Evolutionary conservation across 495 filamentous ascomycete genomes (phyloP).

Genomic region (Filosporella fistucella): DNA sequence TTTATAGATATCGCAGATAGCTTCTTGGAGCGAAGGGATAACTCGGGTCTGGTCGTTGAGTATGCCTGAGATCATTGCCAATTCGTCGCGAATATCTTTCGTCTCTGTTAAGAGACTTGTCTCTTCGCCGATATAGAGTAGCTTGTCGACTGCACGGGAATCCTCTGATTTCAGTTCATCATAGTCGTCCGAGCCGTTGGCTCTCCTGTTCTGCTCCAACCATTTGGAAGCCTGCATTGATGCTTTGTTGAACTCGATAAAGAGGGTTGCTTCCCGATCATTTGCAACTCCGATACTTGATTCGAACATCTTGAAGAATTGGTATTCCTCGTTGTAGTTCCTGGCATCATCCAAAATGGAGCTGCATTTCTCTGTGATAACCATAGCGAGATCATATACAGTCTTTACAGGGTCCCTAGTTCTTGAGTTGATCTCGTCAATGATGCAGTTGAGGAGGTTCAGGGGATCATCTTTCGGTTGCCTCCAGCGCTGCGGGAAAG

Average conservation of each 20-base stretch:
- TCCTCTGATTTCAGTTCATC: constrained; percentile 18
- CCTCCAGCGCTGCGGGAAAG: constrained; percentile 64
- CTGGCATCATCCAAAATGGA: constrained; percentile 61
- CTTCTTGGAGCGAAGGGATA: constrained; percentile 46
- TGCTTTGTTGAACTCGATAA: constrained; percentile 57
- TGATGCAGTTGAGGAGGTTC: constrained; percentile 62
- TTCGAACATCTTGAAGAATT: constrained; percentile 71
- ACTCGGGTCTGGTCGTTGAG: constrained; percentile 54
- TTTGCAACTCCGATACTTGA: constrained; percentile 60
- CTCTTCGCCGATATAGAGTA: constrained; percentile 63
- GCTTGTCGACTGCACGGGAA: constrained; percentile 52
- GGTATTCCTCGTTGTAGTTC: constrained; percentile 55
- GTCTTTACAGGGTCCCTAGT: constrained; percentile 57
- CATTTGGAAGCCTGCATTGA: constrained; percentile 55
- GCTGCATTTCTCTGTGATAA: constrained; percentile 60
- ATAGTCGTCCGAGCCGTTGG: constrained; percentile 29
- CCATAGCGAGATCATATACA: constrained; percentile 58
- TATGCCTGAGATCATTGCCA: constrained; percentile 61
- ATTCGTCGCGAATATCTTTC: constrained; percentile 67
- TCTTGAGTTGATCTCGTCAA: constrained; percentile 66
- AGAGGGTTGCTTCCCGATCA: constrained; percentile 57
- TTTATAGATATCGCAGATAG: constrained; percentile 41
- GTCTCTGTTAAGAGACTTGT: constrained; percentile 58
- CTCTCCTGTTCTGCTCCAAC: constrained; percentile 53
- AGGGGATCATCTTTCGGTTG: constrained; percentile 64